Percentiles rank a stretch among this genome's conserved stretches.
Conservation (phyloP, 2,329 filamentous ascomycete species). For the Verticillium klebahnii region DNA sequence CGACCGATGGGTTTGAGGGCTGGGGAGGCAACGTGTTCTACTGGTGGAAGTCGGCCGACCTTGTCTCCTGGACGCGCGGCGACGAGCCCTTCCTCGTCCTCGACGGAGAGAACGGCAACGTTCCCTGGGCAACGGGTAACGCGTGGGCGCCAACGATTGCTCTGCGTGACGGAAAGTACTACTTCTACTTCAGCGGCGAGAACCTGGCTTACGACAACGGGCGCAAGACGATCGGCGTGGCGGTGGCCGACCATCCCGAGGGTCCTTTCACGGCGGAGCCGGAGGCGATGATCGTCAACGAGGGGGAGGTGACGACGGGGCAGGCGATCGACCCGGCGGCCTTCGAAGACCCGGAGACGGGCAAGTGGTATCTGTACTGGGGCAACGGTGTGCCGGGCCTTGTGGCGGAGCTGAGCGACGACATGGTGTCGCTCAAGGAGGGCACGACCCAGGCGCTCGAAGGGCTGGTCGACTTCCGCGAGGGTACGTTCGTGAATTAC, state of each 20-base stretch:
- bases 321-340: slow-evolving; percentile 57
- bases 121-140: slow-evolving; percentile 63
- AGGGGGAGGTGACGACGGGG: slow-evolving; percentile 27
- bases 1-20: slow-evolving; percentile 37
- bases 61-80: slow-evolving; percentile 35
- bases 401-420: slow-evolving; percentile 35
- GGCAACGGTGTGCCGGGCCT: slow-evolving; percentile 40
- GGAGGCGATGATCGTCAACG: slow-evolving; percentile 51
- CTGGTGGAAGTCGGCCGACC: slow-evolving; percentile 39
- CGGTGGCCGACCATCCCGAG: slow-evolving; percentile 48
- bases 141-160: slow-evolving; percentile 64
- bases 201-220: slow-evolving; percentile 43
- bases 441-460: slow-evolving; percentile 24
- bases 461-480: slow-evolving; percentile 38
- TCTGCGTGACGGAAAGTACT: slow-evolving; percentile 55
- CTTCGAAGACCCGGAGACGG: slow-evolving; percentile 54
- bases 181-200: slow-evolving; percentile 55
- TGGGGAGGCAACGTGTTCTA: slow-evolving; percentile 45
- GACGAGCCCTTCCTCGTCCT: slow-evolving; percentile 37
- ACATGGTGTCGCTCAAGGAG: slow-evolving; percentile 39
- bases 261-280: slow-evolving; percentile 55
- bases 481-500: slow-evolving; percentile 37
- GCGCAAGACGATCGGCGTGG: slow-evolving; percentile 57
- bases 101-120: slow-evolving; percentile 41
- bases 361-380: slow-evolving; percentile 58